Evolutionary conservation across 108 stramenopile species (phyloP), one percentile per base, ranked within the genome.

Genomic region (Discostella stelligeroides): DNA sequence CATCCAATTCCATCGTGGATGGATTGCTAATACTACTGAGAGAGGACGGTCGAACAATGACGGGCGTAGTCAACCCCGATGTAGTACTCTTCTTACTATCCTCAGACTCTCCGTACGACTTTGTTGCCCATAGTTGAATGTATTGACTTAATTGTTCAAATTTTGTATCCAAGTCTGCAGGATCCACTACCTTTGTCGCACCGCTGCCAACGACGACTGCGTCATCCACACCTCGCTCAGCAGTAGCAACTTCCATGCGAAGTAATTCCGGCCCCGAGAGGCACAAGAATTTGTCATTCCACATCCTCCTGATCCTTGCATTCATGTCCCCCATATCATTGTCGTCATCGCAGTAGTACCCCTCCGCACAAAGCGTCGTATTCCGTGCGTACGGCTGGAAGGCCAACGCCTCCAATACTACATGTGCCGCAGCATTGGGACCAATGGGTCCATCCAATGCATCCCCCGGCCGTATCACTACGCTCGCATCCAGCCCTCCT

Each of bases 241-340:
- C 46, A 1, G n/a, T 50, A 47, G 43, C 60, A 25, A 63, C 47
- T 38, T 86, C 84, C 15, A 81, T 66, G 37, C 85, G 72, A 49
- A 76, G 57, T 14, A 94, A 28, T 70, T 94, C 90, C 12, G 93
- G 93, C 17, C 93, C 93, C 43, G 89, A 82, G 45, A 94, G 65
- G 24, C 74, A 73, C 30, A 91, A 63, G 63, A 94, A 94, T 17
- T 72, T 48, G 63, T 89, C 87, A 25, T 88, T 84, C 88, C 88
- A 89, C 55, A 75, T 68, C 21, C 63, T 55, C 47, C 23, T n/a
- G 14, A 58, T 39, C 28, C 68, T 59, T 63, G 63, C 59, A 54
- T 37, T 30, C n/a, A 15, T 3, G 21, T 8, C 14, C 45, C n/a
- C 1, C 21, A 24, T 24, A 34, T 63, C 28, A n/a, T n/a, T n/a